Percentiles rank a stretch among this genome's conserved stretches.
Evolutionary conservation across 2,329 filamentous ascomycete genomes (phyloP).

Genomic region (Hymenoscyphus fraxineus): DNA sequence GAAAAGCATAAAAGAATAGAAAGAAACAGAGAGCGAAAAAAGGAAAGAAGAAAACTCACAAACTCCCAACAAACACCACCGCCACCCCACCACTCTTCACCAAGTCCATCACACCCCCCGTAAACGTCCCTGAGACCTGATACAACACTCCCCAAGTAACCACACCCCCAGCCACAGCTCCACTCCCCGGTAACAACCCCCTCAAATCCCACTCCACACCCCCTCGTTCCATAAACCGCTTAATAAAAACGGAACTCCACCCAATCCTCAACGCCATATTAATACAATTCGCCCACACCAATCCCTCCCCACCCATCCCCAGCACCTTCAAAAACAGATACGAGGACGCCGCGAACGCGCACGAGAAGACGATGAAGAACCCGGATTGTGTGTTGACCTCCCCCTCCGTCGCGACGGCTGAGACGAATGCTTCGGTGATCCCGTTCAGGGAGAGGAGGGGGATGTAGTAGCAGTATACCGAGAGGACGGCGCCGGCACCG

Average conservation of each 20-base stretch:
- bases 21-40: neutral
- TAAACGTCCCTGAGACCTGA: constrained; percentile 28
- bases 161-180: constrained; percentile 43
- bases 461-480: constrained; percentile 86
- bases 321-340: constrained; percentile 70
- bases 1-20: constrained; percentile 2
- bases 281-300: constrained; percentile 82
- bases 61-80: constrained; percentile 48
- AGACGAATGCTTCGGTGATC: constrained; percentile 86
- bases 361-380: constrained; percentile 82
- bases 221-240: constrained; percentile 53
- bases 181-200: constrained; percentile 43
- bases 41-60: constrained; percentile 50
- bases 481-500: constrained; percentile 69
- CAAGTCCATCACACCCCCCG: constrained; percentile 33
- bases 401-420: constrained; percentile 72
- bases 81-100: constrained; percentile 48
- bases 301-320: constrained; percentile 68
- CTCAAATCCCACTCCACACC: constrained; percentile 41
- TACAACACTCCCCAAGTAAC: constrained; percentile 43
- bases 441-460: constrained; percentile 90
- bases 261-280: constrained; percentile 84
- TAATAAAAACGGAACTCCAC: constrained; percentile 76
- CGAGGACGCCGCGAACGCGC: constrained; percentile 69
- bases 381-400: constrained; percentile 74